phyloP scores from a whole-genome alignment of 805 yeast genomes.

The Kodamaea fukazawae region DNA sequence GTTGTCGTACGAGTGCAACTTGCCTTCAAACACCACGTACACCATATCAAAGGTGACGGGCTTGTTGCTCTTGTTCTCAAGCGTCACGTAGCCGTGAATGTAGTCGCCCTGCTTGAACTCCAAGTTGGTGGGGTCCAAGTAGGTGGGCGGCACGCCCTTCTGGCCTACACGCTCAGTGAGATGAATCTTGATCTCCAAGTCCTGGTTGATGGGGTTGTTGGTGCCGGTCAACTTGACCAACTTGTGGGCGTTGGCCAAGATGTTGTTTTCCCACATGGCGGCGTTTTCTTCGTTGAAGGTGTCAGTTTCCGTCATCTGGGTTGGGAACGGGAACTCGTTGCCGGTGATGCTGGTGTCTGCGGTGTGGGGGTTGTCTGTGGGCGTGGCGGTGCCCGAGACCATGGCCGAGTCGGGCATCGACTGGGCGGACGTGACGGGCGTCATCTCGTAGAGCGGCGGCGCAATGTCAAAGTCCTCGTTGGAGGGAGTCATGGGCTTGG shows the following conservation, averaged over 20 bases:
- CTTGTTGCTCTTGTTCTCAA: constrained; percentile 25
- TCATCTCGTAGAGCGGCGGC: constrained; percentile 36
- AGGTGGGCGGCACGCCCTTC: constrained; percentile 34
- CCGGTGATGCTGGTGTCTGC: constrained; percentile 2
- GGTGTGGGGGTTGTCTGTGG: constrained; percentile 2
- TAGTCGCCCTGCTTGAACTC: constrained; percentile 43
- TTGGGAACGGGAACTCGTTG: constrained; percentile 19
- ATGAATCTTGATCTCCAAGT: constrained; percentile 31
- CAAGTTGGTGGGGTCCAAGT: constrained; percentile 28
- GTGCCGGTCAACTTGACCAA: constrained; percentile 30
- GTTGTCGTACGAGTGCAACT: constrained; percentile 25
- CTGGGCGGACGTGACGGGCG: constrained; percentile 11
- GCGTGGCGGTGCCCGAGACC: constrained; percentile 1
- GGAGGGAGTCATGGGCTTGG: constrained; percentile 34
- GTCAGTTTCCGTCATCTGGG: constrained; percentile 3
- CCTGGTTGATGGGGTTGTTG: constrained; percentile 18
- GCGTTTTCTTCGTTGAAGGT: constrained; percentile 24
- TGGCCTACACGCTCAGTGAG: constrained; percentile 40
- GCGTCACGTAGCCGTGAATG: constrained; percentile 43
- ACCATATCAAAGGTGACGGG: constrained; percentile 45
- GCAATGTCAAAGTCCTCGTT: constrained; percentile 39
- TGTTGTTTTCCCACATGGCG: constrained; percentile 34
- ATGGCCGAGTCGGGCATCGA: constrained; percentile 1
- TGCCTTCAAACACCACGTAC: constrained; percentile 43
- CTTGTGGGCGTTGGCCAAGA: constrained; percentile 41